Percentiles rank a stretch among this genome's conserved stretches.
phyloP scores from a whole-genome alignment of 805 yeast genomes.

The Lipomyces orientalis region DNA sequence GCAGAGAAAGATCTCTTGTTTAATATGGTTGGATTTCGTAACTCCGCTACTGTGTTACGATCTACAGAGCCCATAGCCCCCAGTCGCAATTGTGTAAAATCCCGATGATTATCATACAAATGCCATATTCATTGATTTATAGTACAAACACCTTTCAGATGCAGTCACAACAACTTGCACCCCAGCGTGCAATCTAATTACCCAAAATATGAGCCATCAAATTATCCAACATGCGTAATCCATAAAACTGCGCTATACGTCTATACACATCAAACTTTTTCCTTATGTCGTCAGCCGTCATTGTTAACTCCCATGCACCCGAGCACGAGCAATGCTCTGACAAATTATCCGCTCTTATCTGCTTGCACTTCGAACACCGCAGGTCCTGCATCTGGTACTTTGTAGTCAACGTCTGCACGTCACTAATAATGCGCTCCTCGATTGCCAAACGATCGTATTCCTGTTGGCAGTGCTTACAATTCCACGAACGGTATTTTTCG shows the following conservation, averaged over 20 bases:
- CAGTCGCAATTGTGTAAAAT: neutral
- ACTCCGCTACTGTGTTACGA: too few relatives aligned
- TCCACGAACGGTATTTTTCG: constrained; percentile 50
- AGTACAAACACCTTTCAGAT: neutral
- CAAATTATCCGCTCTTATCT: constrained; percentile 69
- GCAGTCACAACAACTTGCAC: neutral
- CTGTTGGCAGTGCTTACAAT: constrained; percentile 69
- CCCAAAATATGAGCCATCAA: constrained; percentile 20
- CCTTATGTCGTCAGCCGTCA: constrained; percentile 53
- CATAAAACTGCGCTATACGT: constrained; percentile 65
- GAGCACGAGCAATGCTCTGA: constrained; percentile 83
- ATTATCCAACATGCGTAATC: constrained; percentile 54
- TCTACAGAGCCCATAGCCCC: neutral
- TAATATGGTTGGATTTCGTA: too few relatives aligned
- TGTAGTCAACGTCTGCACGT: constrained; percentile 61
- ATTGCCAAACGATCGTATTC: constrained; percentile 68
- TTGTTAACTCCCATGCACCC: constrained; percentile 76
- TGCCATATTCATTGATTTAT: neutral
- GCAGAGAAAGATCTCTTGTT: neutral
- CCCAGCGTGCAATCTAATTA: neutral
- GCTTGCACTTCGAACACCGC: constrained; percentile 77
- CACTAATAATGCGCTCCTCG: constrained; percentile 79
- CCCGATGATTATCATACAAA: neutral
- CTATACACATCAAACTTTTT: constrained; percentile 56
- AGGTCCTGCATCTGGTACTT: constrained; percentile 78